A percentile compares a stretch with the other conserved stretches of the same genome.
phyloP scores from a whole-genome alignment of 768 basidiomycete species.

The Plicaturopsis crispa region DNA sequence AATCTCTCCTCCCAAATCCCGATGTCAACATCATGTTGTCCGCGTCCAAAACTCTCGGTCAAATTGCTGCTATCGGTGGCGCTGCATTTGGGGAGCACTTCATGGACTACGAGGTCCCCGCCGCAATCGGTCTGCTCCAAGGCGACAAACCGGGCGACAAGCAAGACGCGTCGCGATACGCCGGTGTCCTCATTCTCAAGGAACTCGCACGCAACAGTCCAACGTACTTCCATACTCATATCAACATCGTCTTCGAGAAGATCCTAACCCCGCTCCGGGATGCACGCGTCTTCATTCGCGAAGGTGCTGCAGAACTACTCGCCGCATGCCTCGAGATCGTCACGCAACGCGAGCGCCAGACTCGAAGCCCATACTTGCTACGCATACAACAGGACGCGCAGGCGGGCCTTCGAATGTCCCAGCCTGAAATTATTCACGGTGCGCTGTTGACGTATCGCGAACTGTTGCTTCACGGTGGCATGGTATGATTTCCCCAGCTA shows the following conservation, averaged over 20 bases:
- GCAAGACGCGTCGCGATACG: slow-evolving; percentile 79
- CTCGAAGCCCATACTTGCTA: slow-evolving; percentile 55
- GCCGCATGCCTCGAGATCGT: slow-evolving; percentile 90
- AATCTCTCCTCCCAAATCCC: slow-evolving; percentile 81
- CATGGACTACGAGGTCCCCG: slow-evolving; percentile 84
- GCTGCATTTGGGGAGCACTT: slow-evolving; percentile 81
- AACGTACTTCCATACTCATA: slow-evolving; percentile 81
- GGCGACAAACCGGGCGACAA: slow-evolving; percentile 57
- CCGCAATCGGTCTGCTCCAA: slow-evolving; percentile 73
- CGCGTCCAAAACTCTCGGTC: slow-evolving; percentile 87
- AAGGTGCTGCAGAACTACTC: slow-evolving; percentile 90
- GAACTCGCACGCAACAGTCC: slow-evolving; percentile 89
- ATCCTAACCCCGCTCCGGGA: slow-evolving; percentile 89
- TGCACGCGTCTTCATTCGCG: slow-evolving; percentile 81
- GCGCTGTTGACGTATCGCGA: slow-evolving; percentile 88
- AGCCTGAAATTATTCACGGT: slow-evolving; percentile 88
- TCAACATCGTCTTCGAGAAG: slow-evolving; percentile 84
- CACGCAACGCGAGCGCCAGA: slow-evolving; percentile 60
- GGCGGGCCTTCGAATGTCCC: slow-evolving; percentile 66
- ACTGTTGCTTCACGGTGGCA: slow-evolving; percentile 86
- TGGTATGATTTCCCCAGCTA: slow-evolving; percentile 39
- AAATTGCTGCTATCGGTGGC: slow-evolving; percentile 80
- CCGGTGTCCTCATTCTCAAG: slow-evolving; percentile 89
- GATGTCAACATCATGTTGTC: slow-evolving; percentile 93
- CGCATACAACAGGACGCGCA: slow-evolving; percentile 90